These are phyloP conservation scores for Tuber indicum DNA, from an alignment of 495 filamentous ascomycete genomes.

Conservation along the genomic window DNA sequence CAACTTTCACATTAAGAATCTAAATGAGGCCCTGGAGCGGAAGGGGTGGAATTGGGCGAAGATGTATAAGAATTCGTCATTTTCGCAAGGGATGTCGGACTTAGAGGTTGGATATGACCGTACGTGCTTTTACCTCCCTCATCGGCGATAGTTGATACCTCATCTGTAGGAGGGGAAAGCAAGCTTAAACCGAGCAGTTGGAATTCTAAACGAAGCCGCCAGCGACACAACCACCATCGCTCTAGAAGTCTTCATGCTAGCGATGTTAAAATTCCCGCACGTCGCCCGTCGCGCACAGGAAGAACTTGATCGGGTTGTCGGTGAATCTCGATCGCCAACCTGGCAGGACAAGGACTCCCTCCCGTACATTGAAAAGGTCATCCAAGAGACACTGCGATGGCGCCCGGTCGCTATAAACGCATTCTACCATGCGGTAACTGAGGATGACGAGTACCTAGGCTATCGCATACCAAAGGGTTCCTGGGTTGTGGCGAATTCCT, in stretches of 20 bases:
- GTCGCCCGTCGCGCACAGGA: neutral
- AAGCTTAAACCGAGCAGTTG: neutral
- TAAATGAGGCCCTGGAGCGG: neutral
- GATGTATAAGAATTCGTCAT: neutral
- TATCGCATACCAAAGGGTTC: conserved; percentile 50
- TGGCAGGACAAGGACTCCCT: conserved; percentile 35
- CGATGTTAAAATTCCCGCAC: neutral
- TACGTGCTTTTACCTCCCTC: neutral
- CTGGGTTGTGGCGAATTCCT: conserved; percentile 43
- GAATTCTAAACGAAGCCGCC: neutral
- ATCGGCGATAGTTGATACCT: neutral
- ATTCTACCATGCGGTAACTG: conserved; percentile 47
- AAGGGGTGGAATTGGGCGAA: conserved; percentile 5
- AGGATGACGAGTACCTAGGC: conserved; percentile 50
- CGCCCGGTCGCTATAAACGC: conserved; percentile 43
- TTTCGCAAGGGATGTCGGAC: neutral
- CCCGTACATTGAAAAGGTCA: conserved; percentile 48
- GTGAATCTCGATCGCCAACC: neutral
- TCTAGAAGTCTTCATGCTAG: neutral
- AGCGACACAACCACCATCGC: neutral
- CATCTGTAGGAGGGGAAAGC: neutral
- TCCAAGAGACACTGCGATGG: conserved; percentile 52
- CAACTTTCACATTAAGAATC: neutral
- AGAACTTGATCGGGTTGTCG: neutral
- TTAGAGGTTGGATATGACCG: neutral